Evolutionary conservation across 2,329 filamentous ascomycete genomes (phyloP).

Genomic region (Exophiala xenobiotica): DNA sequence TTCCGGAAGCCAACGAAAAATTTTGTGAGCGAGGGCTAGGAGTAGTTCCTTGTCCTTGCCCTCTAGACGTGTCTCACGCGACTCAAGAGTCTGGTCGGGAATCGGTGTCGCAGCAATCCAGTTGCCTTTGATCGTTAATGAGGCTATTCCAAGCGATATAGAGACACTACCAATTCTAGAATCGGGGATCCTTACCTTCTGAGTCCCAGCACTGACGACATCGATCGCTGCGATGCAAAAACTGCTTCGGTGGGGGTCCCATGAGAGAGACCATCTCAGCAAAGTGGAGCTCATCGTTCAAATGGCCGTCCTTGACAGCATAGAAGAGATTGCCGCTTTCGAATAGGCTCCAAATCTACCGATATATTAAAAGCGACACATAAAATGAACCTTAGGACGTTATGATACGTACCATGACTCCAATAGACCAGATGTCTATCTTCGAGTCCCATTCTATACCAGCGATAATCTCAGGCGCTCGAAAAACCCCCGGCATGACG

Average conservation of each 20-base stretch:
- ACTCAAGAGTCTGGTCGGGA: too few relatives aligned
- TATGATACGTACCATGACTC: conserved; percentile 28
- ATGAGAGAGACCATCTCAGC: conserved; percentile 11
- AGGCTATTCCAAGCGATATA: too few relatives aligned
- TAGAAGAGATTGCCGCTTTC: conserved; percentile 5
- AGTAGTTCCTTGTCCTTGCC: conserved; percentile 22
- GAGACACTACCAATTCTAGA: neutral
- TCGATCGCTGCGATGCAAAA: neutral
- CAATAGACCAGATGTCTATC: conserved; percentile 36
- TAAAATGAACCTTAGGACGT: neutral
- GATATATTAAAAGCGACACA: neutral
- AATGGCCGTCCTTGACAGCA: conserved; percentile 7
- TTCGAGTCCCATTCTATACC: conserved; percentile 33
- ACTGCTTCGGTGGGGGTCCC: neutral
- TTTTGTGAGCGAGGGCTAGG: conserved; percentile 20
- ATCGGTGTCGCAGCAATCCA: conserved; percentile 19
- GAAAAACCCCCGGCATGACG: conserved; percentile 34
- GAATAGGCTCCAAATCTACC: conserved; percentile 1
- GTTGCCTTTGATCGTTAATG: too few relatives aligned
- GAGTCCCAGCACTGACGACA: conserved; percentile 1
- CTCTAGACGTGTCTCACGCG: conserved; percentile 7
- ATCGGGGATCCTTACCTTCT: conserved; percentile 11
- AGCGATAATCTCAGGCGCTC: conserved; percentile 35
- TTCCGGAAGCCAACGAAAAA: conserved; percentile 32
- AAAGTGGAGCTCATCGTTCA: neutral